Base-by-base conservation (phyloP, 495 filamentous ascomycete genomes). In the Barbatosphaeria neglecta region DNA sequence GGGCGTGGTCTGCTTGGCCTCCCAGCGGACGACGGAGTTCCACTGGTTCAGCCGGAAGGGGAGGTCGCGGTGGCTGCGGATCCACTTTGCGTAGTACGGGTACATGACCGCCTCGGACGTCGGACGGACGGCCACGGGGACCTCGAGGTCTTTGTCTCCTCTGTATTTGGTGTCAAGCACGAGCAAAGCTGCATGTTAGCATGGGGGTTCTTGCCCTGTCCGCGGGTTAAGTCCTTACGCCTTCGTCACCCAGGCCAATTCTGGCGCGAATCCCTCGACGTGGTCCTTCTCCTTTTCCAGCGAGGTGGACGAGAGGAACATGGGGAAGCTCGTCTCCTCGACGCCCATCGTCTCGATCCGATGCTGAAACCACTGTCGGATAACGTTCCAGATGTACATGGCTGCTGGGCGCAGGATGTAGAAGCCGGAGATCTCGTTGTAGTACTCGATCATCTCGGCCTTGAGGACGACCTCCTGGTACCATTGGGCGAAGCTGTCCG, bases 181-280 rank as follows among this genome's bases (percentile, higher is more conserved):
- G 10, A 35, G 9, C 24, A n/a, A n/a, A n/a, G 24, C 24, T 25
- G 4, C 24, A 25, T 9, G 24, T 25, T 25, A 25, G 24, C 24
- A 25, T 25, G 31, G 31, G 31, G 28, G 9, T 6, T 6, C 28
- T 13, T 4, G 24, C 4, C 24, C 9, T 4, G 24, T 25, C 9
- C 24, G 24, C 24, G 24, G 9, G 24, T n/a, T n/a, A n/a, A 25
- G 4, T 11, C 9, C 31, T 35, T 75, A 89, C 82, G 87, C 90
- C 66, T 92, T 87, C 24, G 93, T 97, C 33, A 99, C 93, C 92
- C 92, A 97, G 44, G 93, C 93, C 50, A 99, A 83, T 66, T 99
- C 92, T 43, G 92, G 88, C 46, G 90, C 90, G 64, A 97, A 97
- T 22, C 93, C 93, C 65, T 98, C 90, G 46, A 98, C 83, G 59